A percentile compares a stretch with the other conserved stretches of the same genome.
Evolutionary conservation across 2,329 filamentous ascomycete species (phyloP).

Genomic region (Acarospora socialis): DNA sequence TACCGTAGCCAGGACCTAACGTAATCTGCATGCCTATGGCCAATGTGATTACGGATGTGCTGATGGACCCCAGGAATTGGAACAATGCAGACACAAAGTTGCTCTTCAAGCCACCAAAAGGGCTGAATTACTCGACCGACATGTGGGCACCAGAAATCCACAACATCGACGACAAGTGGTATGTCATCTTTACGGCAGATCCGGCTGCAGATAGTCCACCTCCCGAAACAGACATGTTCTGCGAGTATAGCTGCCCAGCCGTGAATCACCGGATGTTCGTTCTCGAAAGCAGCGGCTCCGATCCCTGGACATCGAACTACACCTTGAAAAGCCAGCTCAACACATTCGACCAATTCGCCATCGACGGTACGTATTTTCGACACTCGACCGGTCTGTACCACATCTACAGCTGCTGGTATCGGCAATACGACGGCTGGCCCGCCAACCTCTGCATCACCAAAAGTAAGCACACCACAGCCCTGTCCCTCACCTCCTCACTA

Average conservation of each 20-base stretch:
- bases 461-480: constrained; percentile 2
- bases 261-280: constrained; percentile 40
- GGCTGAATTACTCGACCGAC: constrained; percentile 32
- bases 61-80: constrained; percentile 27
- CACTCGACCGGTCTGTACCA: constrained; percentile 28
- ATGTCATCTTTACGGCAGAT: constrained; percentile 39
- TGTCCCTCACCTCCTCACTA: not conserved
- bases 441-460: constrained; percentile 40
- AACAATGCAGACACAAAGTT: constrained; percentile 25
- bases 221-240: constrained; percentile 34
- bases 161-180: constrained; percentile 32
- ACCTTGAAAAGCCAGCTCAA: constrained; percentile 32
- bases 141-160: constrained; percentile 40
- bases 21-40: too few species aligned
- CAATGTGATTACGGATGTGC: too few species aligned
- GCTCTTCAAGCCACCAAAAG: constrained; percentile 25
- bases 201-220: constrained; percentile 32
- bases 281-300: constrained; percentile 27
- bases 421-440: constrained; percentile 33
- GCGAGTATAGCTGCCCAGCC: constrained; percentile 35
- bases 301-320: constrained; percentile 33
- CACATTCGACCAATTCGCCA: constrained; percentile 39
- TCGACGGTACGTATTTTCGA: constrained; percentile 39
- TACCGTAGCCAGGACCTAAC: too few species aligned
- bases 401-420: constrained; percentile 27